Evolutionary conservation across 1,284 basidiomycete species (phyloP).

Genomic region (Heterobasidion annosum): DNA sequence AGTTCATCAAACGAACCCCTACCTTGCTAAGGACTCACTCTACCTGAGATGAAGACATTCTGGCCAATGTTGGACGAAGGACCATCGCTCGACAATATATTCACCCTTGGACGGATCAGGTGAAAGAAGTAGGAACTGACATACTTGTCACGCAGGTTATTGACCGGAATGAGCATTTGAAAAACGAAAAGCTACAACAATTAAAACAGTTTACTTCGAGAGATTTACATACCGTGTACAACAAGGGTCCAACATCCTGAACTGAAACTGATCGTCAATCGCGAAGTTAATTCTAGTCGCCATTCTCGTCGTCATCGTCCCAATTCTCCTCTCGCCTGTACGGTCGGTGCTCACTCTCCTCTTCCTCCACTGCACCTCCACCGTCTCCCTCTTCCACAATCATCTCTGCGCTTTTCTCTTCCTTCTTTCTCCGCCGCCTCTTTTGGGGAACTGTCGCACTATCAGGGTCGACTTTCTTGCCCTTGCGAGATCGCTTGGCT

Average conservation of each 20-base stretch:
- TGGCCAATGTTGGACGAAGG: no score
- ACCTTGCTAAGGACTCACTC: no score
- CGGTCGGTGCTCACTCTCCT: slow-evolving; percentile 17
- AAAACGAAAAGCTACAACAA: background rate
- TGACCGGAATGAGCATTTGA: background rate
- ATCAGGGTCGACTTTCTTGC: slow-evolving; percentile 28
- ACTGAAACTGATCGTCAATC: background rate
- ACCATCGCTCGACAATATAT: no score
- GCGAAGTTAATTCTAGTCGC: background rate
- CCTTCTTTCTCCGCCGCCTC: slow-evolving; percentile 18
- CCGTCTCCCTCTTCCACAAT: slow-evolving; percentile 7
- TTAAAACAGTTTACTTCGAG: background rate
- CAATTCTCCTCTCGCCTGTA: slow-evolving; percentile 8
- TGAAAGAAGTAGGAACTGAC: no score
- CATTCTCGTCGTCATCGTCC: slow-evolving; percentile 13
- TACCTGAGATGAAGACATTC: no score
- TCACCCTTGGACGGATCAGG: no score
- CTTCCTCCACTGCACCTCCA: slow-evolving; percentile 18
- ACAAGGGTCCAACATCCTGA: background rate
- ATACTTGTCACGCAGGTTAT: background rate
- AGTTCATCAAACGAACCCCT: no score
- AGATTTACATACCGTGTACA: slow-evolving; percentile 2
- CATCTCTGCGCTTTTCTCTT: slow-evolving; percentile 11
- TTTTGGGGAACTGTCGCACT: slow-evolving; percentile 14
- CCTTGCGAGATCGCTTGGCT: slow-evolving; percentile 23